phyloP scores from a whole-genome alignment of 148 eudicot genomes.

The Tetragonia tetragonoides region DNA sequence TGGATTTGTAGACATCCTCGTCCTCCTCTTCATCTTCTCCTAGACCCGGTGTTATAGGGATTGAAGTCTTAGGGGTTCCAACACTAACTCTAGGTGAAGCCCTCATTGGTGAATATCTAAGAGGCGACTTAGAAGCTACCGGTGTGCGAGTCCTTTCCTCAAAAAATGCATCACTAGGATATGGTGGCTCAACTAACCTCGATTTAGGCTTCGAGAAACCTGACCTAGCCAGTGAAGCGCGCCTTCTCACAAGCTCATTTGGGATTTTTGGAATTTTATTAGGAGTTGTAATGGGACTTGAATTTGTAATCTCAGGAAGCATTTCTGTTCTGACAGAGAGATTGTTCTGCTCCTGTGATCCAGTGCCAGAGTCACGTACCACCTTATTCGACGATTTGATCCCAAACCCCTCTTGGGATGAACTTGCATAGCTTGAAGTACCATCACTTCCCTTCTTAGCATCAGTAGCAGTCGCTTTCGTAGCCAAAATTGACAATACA shows the following conservation, averaged over 20 bases:
- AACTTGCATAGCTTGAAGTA: constrained; percentile 1
- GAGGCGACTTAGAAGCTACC: constrained; percentile 30
- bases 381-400: constrained; percentile 5
- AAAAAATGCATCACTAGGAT: constrained; percentile 33
- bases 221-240: constrained; percentile 35
- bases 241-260: constrained; percentile 30
- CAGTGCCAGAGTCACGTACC: not conserved
- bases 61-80: constrained; percentile 46
- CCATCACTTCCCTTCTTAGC: not conserved
- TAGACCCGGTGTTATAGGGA: constrained; percentile 49
- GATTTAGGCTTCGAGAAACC: constrained; percentile 60
- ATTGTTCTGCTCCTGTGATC: not conserved
- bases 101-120: constrained; percentile 29
- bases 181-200: constrained; percentile 58
- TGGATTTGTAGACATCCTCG: constrained; percentile 50
- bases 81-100: constrained; percentile 37
- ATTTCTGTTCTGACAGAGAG: constrained; percentile 1
- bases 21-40: constrained; percentile 60
- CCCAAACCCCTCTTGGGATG: constrained; percentile 20
- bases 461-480: constrained; percentile 12
- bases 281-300: constrained; percentile 35
- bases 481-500: constrained; percentile 29
- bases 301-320: constrained; percentile 33
- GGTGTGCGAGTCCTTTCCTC: constrained; percentile 24
- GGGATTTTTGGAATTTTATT: constrained; percentile 31